A percentile compares a stretch with the other conserved stretches of the same genome.
phyloP scores from a whole-genome alignment of 306 rosid species.

The Citrullus mucosospermus region DNA sequence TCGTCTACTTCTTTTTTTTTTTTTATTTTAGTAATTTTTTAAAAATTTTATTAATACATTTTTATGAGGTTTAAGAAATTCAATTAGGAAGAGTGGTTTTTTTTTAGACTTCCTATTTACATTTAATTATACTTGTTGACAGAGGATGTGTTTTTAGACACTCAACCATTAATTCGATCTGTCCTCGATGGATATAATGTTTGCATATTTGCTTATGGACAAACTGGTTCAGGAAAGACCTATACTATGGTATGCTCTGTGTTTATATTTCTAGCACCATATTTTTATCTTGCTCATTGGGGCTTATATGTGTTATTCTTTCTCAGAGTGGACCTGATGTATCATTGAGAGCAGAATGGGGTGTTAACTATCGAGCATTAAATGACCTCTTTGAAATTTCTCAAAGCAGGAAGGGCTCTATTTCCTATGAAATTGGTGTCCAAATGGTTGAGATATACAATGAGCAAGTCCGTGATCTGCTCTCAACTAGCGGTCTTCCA shows the following conservation, averaged over 20 bases:
- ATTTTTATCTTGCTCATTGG: neutral
- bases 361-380: constrained; percentile 87
- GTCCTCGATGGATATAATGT: constrained; percentile 96
- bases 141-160: constrained; percentile 88
- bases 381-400: constrained; percentile 91
- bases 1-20: neutral
- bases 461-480: constrained; percentile 95
- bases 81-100: neutral
- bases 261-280: constrained; percentile 8
- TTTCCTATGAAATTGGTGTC: constrained; percentile 81
- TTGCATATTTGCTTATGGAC: constrained; percentile 99
- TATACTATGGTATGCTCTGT: constrained; percentile 70
- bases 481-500: constrained; percentile 61
- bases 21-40: too few relatives aligned
- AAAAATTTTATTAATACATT: too few relatives aligned
- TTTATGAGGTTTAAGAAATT: too few relatives aligned
- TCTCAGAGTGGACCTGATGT: constrained; percentile 75
- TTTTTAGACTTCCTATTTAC: neutral
- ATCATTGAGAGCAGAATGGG: constrained; percentile 76
- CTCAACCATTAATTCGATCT: constrained; percentile 79
- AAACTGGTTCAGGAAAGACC: constrained; percentile 98
- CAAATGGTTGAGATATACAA: constrained; percentile 99
- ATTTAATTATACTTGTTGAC: constrained; percentile 1
- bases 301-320: constrained; percentile 9
- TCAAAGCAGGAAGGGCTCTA: constrained; percentile 59